Evolutionary conservation across 2,329 filamentous ascomycete species (phyloP), one percentile per base, ranked within the genome.

Genomic region (Hypomyces perniciosus): DNA sequence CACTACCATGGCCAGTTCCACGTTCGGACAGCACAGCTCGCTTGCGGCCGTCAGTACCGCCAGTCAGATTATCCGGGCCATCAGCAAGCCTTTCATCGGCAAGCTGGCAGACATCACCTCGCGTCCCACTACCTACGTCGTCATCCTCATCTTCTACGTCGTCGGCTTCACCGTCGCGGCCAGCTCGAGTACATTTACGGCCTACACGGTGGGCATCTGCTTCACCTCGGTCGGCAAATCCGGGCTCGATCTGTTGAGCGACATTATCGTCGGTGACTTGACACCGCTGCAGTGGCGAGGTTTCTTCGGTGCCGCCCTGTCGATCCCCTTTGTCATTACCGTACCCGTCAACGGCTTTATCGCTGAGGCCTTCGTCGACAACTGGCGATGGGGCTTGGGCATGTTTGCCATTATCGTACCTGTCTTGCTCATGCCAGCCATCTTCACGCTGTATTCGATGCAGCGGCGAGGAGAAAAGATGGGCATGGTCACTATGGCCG

Each of bases 251-350:
- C 75, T 84, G 30, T 69, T 83, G 43, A 79, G 81, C 58, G 79
- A 84, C 56, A 79, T 85, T 46, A 80, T 84, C 57, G 76, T 84
- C 39, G 79, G 80, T 1, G 83, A 85, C 60, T 75, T 81, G n/a
- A 82, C 79, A 4, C 68, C 65, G 0, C 63, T 61, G 64, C 77
- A 68, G 56, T 68, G 66, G 66, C 58, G 66, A 31, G 66, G 66
- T 29, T 68, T 69, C 50, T 62, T 64, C 34, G 52, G 59, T 20
- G 60, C 60, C n/a, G 48, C 59, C 48, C 56, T 62, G 13, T 65
- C 59, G 3, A 56, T 59, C 2, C 61, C 61, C 1, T 65, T 65
- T 53, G 56, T 71, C 35, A 62, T 73, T 54, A 73, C 69, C 5
- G 65, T 65, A 0, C 69, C 65, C 50, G 60, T 73, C 55, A 64